phyloP scores from a whole-genome alignment of 495 filamentous ascomycete genomes.

The Neurospora sp. region DNA sequence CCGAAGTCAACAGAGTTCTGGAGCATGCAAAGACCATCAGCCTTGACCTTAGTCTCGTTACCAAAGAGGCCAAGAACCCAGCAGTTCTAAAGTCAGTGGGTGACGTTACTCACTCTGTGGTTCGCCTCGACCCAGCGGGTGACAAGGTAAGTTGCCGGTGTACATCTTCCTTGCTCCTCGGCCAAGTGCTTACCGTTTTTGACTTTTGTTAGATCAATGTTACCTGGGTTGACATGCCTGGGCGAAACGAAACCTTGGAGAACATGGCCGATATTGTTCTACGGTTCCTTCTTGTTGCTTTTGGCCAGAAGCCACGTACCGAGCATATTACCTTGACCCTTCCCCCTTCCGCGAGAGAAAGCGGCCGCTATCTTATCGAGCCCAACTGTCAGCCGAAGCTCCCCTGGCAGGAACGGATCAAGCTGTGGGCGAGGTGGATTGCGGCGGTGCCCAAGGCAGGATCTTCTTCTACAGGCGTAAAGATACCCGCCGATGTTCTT shows the following conservation, averaged over 20 bases:
- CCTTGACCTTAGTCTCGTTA: slow-evolving; percentile 11
- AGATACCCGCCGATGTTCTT: slow-evolving; percentile 9
- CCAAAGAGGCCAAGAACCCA: slow-evolving; percentile 10
- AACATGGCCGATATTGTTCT: slow-evolving; percentile 27
- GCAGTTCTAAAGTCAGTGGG: slow-evolving; percentile 29
- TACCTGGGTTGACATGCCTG: slow-evolving; percentile 28
- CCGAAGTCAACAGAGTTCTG: slow-evolving; percentile 29
- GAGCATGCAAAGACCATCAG: slow-evolving; percentile 11
- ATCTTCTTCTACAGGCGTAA: not conserved
- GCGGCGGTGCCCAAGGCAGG: not conserved
- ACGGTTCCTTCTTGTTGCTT: slow-evolving; percentile 34
- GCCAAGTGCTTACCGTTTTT: not conserved
- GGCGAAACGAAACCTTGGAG: slow-evolving; percentile 15
- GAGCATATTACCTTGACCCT: not conserved
- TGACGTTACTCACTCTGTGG: slow-evolving; percentile 31
- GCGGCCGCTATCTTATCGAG: slow-evolving; percentile 20
- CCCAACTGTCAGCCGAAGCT: slow-evolving; percentile 19
- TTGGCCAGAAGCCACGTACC: slow-evolving; percentile 13
- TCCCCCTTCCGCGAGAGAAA: slow-evolving; percentile 3
- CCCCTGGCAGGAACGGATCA: slow-evolving; percentile 33
- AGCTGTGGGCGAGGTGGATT: slow-evolving; percentile 31
- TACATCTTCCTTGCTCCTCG: not conserved
- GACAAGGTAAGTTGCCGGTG: slow-evolving; percentile 16
- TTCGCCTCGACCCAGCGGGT: slow-evolving; percentile 13
- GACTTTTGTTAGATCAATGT: slow-evolving; percentile 20